Conservation (phyloP, 2,329 filamentous ascomycete species). For the Talaromyces sp. region DNA sequence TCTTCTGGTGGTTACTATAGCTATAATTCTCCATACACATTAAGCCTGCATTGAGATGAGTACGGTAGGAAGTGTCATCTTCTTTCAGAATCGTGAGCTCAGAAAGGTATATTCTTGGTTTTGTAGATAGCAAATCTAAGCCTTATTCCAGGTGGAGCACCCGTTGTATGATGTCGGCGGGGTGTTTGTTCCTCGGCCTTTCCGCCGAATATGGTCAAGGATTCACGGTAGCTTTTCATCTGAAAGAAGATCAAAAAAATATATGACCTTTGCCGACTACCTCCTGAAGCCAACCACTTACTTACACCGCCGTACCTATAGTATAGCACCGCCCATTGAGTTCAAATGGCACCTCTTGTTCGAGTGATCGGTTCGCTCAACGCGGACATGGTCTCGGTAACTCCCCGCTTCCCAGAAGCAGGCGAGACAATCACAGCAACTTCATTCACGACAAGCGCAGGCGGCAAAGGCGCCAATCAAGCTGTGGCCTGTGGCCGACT, state of each 20-base stretch:
- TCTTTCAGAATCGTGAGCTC: background rate
- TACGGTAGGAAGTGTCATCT: background rate
- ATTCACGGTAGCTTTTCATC: background rate
- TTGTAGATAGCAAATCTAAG: background rate
- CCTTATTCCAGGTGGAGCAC: background rate
- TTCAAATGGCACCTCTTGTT: constrained; percentile 54
- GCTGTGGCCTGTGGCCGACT: constrained; percentile 83
- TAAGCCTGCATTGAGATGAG: background rate
- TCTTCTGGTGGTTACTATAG: background rate
- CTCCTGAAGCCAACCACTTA: background rate
- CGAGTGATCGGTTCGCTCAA: constrained; percentile 90
- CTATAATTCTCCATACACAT: background rate
- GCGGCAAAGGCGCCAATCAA: constrained; percentile 95
- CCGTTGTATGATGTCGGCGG: background rate
- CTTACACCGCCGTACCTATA: too few relatives aligned
- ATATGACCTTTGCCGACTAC: background rate
- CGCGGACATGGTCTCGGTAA: constrained; percentile 86
- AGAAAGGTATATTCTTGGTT: background rate
- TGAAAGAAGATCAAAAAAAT: background rate
- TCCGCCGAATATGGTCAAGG: background rate
- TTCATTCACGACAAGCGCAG: constrained; percentile 74
- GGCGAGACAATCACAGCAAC: constrained; percentile 84
- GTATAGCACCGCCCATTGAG: background rate
- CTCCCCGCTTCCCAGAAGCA: constrained; percentile 73
- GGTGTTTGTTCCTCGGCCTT: background rate